phyloP scores from a whole-genome alignment of 1,139 yeast species.

The Geotrichum citri-aurantii region DNA sequence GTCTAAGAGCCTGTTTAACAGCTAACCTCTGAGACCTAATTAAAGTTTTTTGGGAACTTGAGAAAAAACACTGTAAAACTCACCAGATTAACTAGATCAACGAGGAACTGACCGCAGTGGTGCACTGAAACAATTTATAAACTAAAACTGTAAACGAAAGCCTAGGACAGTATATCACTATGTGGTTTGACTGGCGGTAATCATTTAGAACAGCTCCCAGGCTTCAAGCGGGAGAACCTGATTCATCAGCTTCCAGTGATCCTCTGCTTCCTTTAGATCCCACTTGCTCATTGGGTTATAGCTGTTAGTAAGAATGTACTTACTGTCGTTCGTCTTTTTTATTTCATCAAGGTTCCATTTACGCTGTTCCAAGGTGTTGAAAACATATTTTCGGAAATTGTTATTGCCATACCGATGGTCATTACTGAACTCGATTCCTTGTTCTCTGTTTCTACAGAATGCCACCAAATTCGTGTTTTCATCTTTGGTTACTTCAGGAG shows the following conservation, averaged over 20 bases:
- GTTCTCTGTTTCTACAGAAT: constrained; percentile 1
- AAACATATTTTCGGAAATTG: constrained; percentile 4
- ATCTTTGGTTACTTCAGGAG: not conserved
- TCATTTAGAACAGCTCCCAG: constrained; percentile 2
- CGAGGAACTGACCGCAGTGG: not conserved
- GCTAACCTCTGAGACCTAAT: not conserved
- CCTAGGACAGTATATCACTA: not conserved
- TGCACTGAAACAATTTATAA: too few species aligned
- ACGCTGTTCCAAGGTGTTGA: constrained; percentile 4
- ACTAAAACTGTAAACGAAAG: not conserved
- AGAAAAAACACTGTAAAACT: not conserved
- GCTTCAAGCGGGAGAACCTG: constrained; percentile 4
- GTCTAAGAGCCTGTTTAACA: not conserved
- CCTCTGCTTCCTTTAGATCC: not conserved
- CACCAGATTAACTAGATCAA: not conserved
- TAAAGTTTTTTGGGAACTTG: not conserved
- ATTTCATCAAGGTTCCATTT: not conserved
- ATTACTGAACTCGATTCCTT: not conserved
- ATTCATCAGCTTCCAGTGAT: constrained; percentile 4
- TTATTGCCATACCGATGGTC: not conserved
- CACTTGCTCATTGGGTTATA: not conserved
- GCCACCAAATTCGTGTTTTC: constrained; percentile 5
- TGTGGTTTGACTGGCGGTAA: not conserved
- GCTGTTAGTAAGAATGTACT: not conserved
- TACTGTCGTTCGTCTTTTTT: not conserved